Conservation (phyloP, 306 rosid species). For the Casuarina glauca region DNA sequence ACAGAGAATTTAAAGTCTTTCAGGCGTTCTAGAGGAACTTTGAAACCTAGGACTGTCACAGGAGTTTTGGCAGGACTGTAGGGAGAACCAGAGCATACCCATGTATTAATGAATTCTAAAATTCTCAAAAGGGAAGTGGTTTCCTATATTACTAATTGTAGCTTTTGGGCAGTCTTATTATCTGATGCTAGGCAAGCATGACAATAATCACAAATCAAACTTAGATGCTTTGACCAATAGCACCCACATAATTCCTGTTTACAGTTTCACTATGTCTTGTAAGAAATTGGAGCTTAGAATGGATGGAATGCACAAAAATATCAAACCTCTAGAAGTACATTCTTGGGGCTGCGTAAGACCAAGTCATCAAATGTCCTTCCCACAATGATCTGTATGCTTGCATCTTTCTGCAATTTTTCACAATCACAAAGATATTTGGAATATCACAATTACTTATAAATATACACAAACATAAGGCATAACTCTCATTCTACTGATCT, state of each 20-base stretch:
- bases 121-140: conserved; percentile 1
- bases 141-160: background rate
- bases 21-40: background rate
- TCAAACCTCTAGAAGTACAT: conserved; percentile 86
- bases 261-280: background rate
- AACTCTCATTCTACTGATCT: conserved; percentile 8
- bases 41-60: background rate
- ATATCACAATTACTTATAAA: background rate
- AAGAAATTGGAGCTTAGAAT: conserved; percentile 7
- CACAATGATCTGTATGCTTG: conserved; percentile 54
- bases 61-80: background rate
- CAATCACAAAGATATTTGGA: conserved; percentile 16
- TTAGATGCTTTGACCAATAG: background rate
- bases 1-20: conserved; percentile 17
- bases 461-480: conserved; percentile 7
- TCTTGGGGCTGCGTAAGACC: conserved; percentile 63
- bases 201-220: background rate
- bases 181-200: background rate
- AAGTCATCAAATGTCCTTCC: conserved; percentile 74
- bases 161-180: background rate
- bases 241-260: background rate
- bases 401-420: conserved; percentile 60
- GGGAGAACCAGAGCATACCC: background rate
- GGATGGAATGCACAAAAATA: conserved; percentile 17
- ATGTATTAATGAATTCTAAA: background rate